Percentiles rank a stretch among this genome's conserved stretches.
Evolutionary conservation across 2,329 filamentous ascomycete genomes (phyloP).

Genomic region (Metarhizium album): DNA sequence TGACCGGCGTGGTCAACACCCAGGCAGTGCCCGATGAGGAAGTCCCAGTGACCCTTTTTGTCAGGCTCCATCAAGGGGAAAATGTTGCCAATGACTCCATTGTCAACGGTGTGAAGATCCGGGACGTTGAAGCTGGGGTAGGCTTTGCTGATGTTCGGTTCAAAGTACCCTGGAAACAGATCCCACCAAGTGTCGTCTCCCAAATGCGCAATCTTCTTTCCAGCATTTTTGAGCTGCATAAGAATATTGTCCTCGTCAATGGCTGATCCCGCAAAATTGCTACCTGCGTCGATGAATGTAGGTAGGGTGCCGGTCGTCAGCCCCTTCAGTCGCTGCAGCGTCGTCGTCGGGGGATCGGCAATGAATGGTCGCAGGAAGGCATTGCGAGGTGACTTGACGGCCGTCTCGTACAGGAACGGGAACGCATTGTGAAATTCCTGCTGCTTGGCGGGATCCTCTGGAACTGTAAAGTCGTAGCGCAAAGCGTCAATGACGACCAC

Average conservation of each 20-base stretch:
- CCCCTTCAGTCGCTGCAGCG: slow-evolving; percentile 84
- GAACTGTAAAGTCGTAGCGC: slow-evolving; percentile 93
- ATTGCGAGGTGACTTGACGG: slow-evolving; percentile 61
- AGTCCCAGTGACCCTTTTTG: slow-evolving; percentile 68
- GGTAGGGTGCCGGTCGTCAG: slow-evolving; percentile 90
- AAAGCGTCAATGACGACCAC: slow-evolving; percentile 87
- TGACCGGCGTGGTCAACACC: slow-evolving; percentile 97
- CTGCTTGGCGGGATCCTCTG: slow-evolving; percentile 35
- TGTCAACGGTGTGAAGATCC: slow-evolving; percentile 94
- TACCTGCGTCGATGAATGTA: slow-evolving; percentile 87
- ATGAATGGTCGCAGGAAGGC: slow-evolving; percentile 92
- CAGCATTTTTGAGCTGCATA: slow-evolving; percentile 52
- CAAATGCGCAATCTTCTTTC: slow-evolving; percentile 74
- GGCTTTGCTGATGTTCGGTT: slow-evolving; percentile 70
- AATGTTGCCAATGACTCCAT: slow-evolving; percentile 85
- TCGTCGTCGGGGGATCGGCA: slow-evolving; percentile 90
- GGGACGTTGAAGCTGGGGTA: slow-evolving; percentile 98
- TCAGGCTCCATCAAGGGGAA: slow-evolving; percentile 65
- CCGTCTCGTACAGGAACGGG: slow-evolving; percentile 76
- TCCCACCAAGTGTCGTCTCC: slow-evolving; percentile 98
- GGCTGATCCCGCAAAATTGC: slow-evolving; percentile 87
- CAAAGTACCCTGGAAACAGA: slow-evolving; percentile 88
- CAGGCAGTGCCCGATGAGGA: slow-evolving; percentile 88
- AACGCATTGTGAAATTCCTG: slow-evolving; percentile 73
- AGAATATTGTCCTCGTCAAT: slow-evolving; percentile 85